Evolutionary conservation across 768 basidiomycete genomes (phyloP), one percentile per base, ranked within the genome.

Genomic region (Lyophyllum semitale): DNA sequence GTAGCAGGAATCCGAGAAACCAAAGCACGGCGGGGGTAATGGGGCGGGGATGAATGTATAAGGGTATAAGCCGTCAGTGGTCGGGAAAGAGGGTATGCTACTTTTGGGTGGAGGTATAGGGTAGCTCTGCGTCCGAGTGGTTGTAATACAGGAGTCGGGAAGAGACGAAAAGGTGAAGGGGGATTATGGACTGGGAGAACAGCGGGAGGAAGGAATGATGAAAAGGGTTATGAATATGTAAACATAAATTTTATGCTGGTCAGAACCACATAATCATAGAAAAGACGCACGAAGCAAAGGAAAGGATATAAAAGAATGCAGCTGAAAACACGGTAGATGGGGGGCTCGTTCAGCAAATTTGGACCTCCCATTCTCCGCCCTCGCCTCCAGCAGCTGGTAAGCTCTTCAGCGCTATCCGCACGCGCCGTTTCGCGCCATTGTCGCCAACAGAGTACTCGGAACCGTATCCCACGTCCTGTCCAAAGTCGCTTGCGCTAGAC

Each of bases 301-400:
- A 48, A 42, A 48, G 48, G n/a, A 29, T 44, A 30, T 29, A 42
- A 20, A 58, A 45, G 23, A 29, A 44, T 18, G 20, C 13, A 45
- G 49, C 54, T 52, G 41, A 33, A 45, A 23, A 50, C 27, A 45
- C n/a, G 26, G 41, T 30, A 26, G 20, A 50, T 18, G 33, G 27
- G 15, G 11, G 26, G 7, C 26, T 8, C 32, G 41, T 56, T 75
- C 72, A 88, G 69, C 85, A 88, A 48, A 89, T 74, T 66, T 87
- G 82, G 43, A 91, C 86, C 68, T 91, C 88, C 88, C 88, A 89
- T 73, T 89, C 88, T 57, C 87, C 88, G 44, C 85, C 85, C 67
- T 87, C 84, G 58, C 80, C 79, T 43, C 84, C 85, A 27, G 78
- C 71, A 20, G 76, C 76, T 0, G 87, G 86, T 70, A 85, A 71